Base-by-base conservation (phyloP, 306 rosid species). In the Begonia fuchsioides region DNA sequence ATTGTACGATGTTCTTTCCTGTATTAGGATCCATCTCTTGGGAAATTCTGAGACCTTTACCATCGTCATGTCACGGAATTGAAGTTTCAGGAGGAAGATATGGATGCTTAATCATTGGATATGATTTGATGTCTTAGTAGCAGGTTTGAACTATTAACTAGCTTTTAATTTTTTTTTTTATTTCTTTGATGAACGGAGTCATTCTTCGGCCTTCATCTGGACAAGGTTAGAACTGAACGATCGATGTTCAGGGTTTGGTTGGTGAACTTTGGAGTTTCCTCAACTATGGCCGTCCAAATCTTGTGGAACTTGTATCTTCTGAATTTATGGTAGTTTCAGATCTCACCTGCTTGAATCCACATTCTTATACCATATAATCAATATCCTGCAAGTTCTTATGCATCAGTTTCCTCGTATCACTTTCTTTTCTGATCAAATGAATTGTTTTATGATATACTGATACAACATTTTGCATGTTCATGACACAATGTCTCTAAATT, bases 271-370 rank as follows among this genome's bases (percentile, higher is more conserved):
- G 96, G 8, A 77, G 68, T 50, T 68, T 87, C 39, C 52, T 92
- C 53, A 92, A 92, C 63, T 64, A 82, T 46, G 85, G 94, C 72
- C 94, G 96, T 9, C 95, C 98, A 58, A 92, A 85, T 68, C 76
- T 92, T 58, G 79, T 92, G 39, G 98, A 92, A 61, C 52, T 92
- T 58, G 65, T 72, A 43, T 57, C 71, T 7, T 85, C 94, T 15
- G 55, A 85, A 43, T 17, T 49, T 55, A 79, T 92, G 3, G 94
- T 82, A 12, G 94, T 92, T 59, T 92, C 98, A 38, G 85, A 92
- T 68, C 94, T 92, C 64, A 79, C 96, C 41, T 71, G 85, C 71
- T 59, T 85, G 73, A 79, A 92, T 64, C 69, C 96, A 54, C 98
- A 94, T 26, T 84, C 94, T 11, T 92, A 79, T 61, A 64, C 68